A percentile compares a stretch with the other conserved stretches of the same genome.
Conservation (phyloP, 2,329 filamentous ascomycete genomes). For the Penicillium carneum region DNA sequence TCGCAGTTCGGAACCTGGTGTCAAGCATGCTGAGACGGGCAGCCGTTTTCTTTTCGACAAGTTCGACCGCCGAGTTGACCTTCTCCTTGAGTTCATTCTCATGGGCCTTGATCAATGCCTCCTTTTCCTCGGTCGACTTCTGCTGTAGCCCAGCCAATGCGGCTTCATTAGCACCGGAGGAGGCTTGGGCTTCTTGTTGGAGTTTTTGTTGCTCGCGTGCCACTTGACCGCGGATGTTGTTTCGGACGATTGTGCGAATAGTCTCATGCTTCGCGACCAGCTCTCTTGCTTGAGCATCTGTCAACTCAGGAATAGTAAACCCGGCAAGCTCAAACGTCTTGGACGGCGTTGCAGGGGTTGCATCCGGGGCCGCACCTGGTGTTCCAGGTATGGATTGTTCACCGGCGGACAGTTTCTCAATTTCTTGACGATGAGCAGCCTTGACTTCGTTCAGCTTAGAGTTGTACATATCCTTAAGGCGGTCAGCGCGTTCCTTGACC, state of each 20-base stretch:
- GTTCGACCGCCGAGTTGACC: constrained; percentile 67
- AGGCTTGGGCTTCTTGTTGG: constrained; percentile 44
- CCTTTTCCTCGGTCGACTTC: constrained; percentile 51
- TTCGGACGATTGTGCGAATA: constrained; percentile 59
- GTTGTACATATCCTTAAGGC: constrained; percentile 72
- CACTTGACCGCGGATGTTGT: constrained; percentile 64
- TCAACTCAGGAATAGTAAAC: constrained; percentile 46
- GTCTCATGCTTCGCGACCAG: constrained; percentile 60
- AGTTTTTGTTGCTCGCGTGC: constrained; percentile 53
- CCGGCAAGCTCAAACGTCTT: constrained; percentile 42
- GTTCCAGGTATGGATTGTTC: constrained; percentile 46
- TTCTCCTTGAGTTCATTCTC: constrained; percentile 66
- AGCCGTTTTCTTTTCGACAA: constrained; percentile 76
- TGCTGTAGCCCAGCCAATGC: constrained; percentile 50
- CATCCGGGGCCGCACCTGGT: constrained; percentile 32
- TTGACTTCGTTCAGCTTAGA: constrained; percentile 69
- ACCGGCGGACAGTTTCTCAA: constrained; percentile 57
- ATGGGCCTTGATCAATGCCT: constrained; percentile 54
- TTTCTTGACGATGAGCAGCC: constrained; percentile 58
- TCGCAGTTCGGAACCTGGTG: constrained; percentile 68
- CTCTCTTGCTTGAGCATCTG: constrained; percentile 59
- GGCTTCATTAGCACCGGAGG: constrained; percentile 42
- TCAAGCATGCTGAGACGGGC: constrained; percentile 81
- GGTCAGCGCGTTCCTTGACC: constrained; percentile 58
- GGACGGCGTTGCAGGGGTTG: constrained; percentile 40